Base-by-base conservation (phyloP, 768 basidiomycete species). In the Lactarius pseudohatsudake region DNA sequence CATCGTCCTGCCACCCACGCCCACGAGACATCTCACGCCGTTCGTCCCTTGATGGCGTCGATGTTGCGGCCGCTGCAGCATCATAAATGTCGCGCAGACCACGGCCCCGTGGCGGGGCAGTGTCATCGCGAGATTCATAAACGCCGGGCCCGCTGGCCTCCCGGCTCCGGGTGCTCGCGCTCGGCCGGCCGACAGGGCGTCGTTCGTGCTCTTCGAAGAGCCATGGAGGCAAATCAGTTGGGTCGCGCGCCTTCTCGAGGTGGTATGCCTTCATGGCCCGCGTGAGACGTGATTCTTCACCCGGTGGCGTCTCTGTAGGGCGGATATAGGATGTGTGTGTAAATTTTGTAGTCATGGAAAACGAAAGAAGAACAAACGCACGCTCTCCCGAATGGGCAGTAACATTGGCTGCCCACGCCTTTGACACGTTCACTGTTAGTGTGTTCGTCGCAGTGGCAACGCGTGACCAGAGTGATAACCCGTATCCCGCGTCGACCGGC, bases 191-290 rank as follows among this genome's bases (percentile, higher is more conserved):
- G 10, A 72, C 62, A 53, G 74, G 69, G 65, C 79, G 79, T 53
- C 85, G 81, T 71, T 89, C 87, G 50, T 76, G 79, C 62, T 82
- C 84, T 54, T 81, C 81, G 64, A 89, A 89, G 20, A 90, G 79
- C 88, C 88, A 89, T 9, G 79, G 76, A 11, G 89, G 87, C 22
- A 90, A 80, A 72, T 89, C 87, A 34, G 80, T 71, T 11, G 82
- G 83, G 43, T 80, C 77, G 30, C 80, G 80, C 26, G 86, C 87
- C 73, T 86, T 86, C 32, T 81, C 81, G 57, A 87, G 79, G 70
- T 89, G 84, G 72, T 89, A 89, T 0, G 84, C 82, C 72, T 87
- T 88, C 85, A 89, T 84, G 5, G 84, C 85, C n/a, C 81, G 81
- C 4, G 81, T 82, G 40, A 90, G 79, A 41, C 84, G 84, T 5